Evolutionary conservation across 106 monocot genomes (phyloP).

Genomic region (Acorus calamus): DNA sequence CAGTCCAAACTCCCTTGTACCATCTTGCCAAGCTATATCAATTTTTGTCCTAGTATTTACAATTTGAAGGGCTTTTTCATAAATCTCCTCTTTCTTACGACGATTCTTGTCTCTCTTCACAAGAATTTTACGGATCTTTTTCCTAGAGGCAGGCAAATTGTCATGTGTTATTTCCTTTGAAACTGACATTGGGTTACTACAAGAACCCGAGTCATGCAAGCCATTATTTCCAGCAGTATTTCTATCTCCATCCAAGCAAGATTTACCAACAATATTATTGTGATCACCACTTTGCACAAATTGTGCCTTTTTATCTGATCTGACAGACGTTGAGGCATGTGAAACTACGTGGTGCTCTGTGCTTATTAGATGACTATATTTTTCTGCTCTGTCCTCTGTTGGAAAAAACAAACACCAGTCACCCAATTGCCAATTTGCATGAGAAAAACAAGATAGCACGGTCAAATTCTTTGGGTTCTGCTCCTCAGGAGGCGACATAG

Average conservation of each 20-base stretch:
- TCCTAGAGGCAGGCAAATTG: conserved; percentile 41
- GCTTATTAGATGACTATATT: no score
- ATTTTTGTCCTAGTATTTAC: conserved; percentile 59
- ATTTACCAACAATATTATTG: background rate
- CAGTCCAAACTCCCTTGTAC: conserved; percentile 45
- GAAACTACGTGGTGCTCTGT: no score
- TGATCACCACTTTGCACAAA: conserved; percentile 4
- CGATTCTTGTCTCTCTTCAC: conserved; percentile 52
- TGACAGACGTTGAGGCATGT: background rate
- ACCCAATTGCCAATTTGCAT: conserved; percentile 91
- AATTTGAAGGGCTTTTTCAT: conserved; percentile 79
- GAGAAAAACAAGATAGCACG: conserved; percentile 72
- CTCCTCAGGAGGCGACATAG: conserved; percentile 53
- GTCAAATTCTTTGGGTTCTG: conserved; percentile 82
- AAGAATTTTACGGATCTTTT: conserved; percentile 56
- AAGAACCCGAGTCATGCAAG: conserved; percentile 10
- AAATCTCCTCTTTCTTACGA: conserved; percentile 47
- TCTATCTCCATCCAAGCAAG: conserved; percentile 7
- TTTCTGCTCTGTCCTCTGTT: no score
- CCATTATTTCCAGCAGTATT: conserved; percentile 10
- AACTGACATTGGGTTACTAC: conserved; percentile 22
- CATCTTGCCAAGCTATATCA: conserved; percentile 95
- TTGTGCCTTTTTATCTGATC: background rate
- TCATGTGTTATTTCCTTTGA: conserved; percentile 43
- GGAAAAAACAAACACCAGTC: conserved; percentile 63